Percentiles rank a stretch among this genome's conserved stretches.
Evolutionary conservation across 2,329 filamentous ascomycete genomes (phyloP).

Genomic region (Aspergillus brunneoviolaceus): DNA sequence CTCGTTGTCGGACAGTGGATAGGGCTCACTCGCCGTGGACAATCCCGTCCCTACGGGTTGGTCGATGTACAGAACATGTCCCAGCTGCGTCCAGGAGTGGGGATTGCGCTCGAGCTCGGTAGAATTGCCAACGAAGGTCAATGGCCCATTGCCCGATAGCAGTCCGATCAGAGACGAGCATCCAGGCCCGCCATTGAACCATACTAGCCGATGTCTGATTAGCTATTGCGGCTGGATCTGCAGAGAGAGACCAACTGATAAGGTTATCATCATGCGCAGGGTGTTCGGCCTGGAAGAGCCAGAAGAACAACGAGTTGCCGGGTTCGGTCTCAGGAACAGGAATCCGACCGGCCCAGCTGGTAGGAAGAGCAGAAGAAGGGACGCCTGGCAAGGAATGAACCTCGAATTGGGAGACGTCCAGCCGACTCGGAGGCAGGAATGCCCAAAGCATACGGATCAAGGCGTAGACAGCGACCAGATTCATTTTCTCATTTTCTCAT

Average conservation of each 20-base stretch:
- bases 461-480: slow-evolving; percentile 20
- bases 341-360: slow-evolving; percentile 38
- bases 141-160: slow-evolving; percentile 15
- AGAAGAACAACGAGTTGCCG: slow-evolving; percentile 39
- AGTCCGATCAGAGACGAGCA: slow-evolving; percentile 37
- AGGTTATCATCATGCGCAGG: slow-evolving; percentile 31
- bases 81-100: slow-evolving; percentile 34
- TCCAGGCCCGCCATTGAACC: slow-evolving; percentile 39
- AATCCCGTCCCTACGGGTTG: slow-evolving; percentile 40
- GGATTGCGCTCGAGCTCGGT: slow-evolving; percentile 25
- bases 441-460: slow-evolving; percentile 24
- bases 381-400: slow-evolving; percentile 31
- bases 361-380: slow-evolving; percentile 22
- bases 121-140: slow-evolving; percentile 19
- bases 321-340: slow-evolving; percentile 27
- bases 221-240: slow-evolving; percentile 14
- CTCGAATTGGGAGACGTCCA: slow-evolving; percentile 24
- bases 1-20: slow-evolving; percentile 29
- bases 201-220: slow-evolving; percentile 22
- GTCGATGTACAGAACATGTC: slow-evolving; percentile 38
- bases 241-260: slow-evolving; percentile 29
- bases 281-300: slow-evolving; percentile 37
- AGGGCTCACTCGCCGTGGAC: slow-evolving; percentile 31
- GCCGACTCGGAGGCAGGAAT: slow-evolving; percentile 7
- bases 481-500: not conserved